phyloP scores from a whole-genome alignment of 306 rosid genomes.

The Vigna reflexopilosa region DNA sequence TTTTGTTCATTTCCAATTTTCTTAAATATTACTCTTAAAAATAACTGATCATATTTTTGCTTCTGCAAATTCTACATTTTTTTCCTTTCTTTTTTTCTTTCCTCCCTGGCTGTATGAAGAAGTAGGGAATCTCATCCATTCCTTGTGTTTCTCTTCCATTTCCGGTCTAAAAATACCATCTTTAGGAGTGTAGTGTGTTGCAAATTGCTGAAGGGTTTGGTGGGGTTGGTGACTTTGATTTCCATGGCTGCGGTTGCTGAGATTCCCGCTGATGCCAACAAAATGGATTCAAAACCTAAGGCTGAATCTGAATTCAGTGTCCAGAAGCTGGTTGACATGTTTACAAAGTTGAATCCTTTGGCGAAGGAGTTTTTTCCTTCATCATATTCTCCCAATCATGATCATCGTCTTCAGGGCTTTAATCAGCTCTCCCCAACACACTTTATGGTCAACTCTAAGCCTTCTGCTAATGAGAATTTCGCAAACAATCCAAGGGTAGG shows the following conservation, averaged over 20 bases:
- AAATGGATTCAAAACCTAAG: constrained; percentile 68
- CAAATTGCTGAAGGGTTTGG: constrained; percentile 39
- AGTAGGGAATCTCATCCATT: constrained; percentile 41
- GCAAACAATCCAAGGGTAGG: constrained; percentile 78
- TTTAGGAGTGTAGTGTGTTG: constrained; percentile 10
- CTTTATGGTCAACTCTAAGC: constrained; percentile 61
- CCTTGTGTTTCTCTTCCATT: constrained; percentile 2
- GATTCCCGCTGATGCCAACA: constrained; percentile 77
- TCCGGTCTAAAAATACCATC: background rate
- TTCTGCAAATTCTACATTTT: constrained; percentile 41
- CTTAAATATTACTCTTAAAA: constrained; percentile 13
- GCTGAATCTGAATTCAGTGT: constrained; percentile 80
- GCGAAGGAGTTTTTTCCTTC: constrained; percentile 95
- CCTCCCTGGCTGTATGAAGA: background rate
- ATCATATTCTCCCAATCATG: constrained; percentile 56
- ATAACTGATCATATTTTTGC: constrained; percentile 41
- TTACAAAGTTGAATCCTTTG: constrained; percentile 90
- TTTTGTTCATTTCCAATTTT: constrained; percentile 28
- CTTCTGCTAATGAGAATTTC: constrained; percentile 57
- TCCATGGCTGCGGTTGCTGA: constrained; percentile 96
- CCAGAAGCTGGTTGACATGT: constrained; percentile 90
- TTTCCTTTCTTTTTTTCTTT: background rate
- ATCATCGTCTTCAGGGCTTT: constrained; percentile 51
- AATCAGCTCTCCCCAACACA: constrained; percentile 57
- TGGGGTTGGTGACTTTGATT: constrained; percentile 49